Base-by-base conservation (phyloP, 768 basidiomycete species). In the Atractiella rhizophila region DNA sequence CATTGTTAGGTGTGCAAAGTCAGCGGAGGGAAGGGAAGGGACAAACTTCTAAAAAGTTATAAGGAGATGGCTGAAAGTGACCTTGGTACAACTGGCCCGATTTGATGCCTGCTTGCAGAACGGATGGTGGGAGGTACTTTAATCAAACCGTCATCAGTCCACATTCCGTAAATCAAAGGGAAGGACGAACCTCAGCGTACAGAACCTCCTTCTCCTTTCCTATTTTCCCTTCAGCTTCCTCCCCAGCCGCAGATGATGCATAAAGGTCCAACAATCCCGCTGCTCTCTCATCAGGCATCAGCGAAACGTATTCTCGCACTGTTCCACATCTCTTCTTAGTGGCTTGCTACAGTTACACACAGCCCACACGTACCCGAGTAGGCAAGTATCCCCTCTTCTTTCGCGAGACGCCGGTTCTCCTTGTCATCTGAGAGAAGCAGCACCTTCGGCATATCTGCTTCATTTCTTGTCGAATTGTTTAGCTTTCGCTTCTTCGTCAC, bases 11-110 rank as follows among this genome's bases (percentile, higher is more conserved):
- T n/a, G n/a, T n/a, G n/a, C n/a, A n/a, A n/a, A n/a, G n/a, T n/a
- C 19, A 27, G 26, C 0, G 18, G 1, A 25, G 8, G 13, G 18
- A 39, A 3, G 26, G 7, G 18, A 18, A 43, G 5, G 16, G 20
- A 8, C 19, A 16, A 5, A 74, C 80, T 67, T 94, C 88, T 12
- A 94, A 66, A 51, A 86, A 96, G 57, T 98, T 96, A 60, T 85
- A 98, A 48, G 74, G 74, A 51, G 80, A 91, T 2, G 85, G 81
- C 53, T 78, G 83, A 62, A 88, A 98, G 55, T 86, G 74, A 0
- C 91, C 91, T 61, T 94, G 82, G 53, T 82, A 70, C 4, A 86
- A 67, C 30, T 74, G 63, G 2, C 80, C 81, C 4, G 70, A 68
- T 57, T 85, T 86, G 42, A 94, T 66, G 1, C 83, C 86, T 9